Conservation (phyloP, 83 land plant genomes). For the Isoetes engelmannii region DNA sequence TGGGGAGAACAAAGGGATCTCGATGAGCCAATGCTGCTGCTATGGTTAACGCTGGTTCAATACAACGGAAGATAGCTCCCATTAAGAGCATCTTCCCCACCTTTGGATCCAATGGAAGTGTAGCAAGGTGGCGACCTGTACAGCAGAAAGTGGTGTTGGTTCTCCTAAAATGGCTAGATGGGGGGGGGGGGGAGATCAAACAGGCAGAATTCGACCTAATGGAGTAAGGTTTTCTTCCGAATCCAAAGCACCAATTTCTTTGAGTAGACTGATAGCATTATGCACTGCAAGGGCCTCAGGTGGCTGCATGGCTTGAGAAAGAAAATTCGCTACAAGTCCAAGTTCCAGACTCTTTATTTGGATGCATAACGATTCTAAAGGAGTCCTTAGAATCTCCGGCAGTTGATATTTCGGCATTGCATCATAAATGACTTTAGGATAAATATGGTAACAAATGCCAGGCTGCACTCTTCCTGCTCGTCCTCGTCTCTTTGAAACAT, state of each 20-base stretch:
- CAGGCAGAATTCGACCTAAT: slow-evolving; percentile 48
- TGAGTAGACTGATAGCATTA: slow-evolving; percentile 87
- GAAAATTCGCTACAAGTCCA: slow-evolving; percentile 58
- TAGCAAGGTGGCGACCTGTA: too few relatives aligned
- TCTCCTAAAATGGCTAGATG: too few relatives aligned
- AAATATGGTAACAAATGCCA: slow-evolving; percentile 88
- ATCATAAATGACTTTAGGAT: slow-evolving; percentile 76
- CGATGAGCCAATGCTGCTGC: slow-evolving; percentile 89
- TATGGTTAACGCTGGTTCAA: slow-evolving; percentile 80
- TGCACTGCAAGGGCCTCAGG: slow-evolving; percentile 80
- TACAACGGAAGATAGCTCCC: slow-evolving; percentile 93
- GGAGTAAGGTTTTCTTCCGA: slow-evolving; percentile 78
- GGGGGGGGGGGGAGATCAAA: too few relatives aligned
- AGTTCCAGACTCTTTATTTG: slow-evolving; percentile 84
- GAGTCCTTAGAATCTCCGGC: slow-evolving; percentile 93
- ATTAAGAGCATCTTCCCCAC: slow-evolving; percentile 95
- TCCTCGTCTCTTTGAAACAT: slow-evolving; percentile 61
- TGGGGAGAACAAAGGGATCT: slow-evolving; percentile 92
- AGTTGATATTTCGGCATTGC: slow-evolving; percentile 76
- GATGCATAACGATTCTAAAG: slow-evolving; percentile 84
- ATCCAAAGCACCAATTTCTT: slow-evolving; percentile 89
- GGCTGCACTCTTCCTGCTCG: slow-evolving; percentile 96
- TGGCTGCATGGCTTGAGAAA: slow-evolving; percentile 87
- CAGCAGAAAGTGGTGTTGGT: too few relatives aligned
- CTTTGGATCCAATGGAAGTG: slow-evolving; percentile 70